These are phyloP conservation scores for Microbotryomycetes sp. DNA, from an alignment of 1,284 basidiomycete genomes.

Conservation along the genomic window DNA sequence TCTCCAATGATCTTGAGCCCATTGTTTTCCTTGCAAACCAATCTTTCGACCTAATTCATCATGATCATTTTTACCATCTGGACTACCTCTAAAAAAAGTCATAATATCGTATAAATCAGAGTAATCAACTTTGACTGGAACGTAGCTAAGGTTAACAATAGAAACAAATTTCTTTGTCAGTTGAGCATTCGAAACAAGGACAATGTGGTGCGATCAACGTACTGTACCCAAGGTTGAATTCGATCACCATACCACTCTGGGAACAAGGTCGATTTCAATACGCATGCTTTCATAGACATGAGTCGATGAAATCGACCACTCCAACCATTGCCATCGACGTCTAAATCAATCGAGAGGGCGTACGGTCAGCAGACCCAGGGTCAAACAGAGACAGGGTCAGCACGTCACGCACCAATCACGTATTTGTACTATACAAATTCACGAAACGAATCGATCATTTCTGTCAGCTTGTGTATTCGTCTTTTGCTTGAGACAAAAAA, in stretches of 20 bases:
- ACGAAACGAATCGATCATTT: not conserved
- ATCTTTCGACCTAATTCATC: conserved; percentile 27
- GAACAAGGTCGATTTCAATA: conserved; percentile 38
- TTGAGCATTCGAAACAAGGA: not conserved
- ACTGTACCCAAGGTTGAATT: conserved; percentile 39
- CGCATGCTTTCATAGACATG: conserved; percentile 37
- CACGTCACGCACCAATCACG: not conserved
- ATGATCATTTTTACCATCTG: conserved; percentile 12
- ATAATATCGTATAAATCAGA: conserved; percentile 49
- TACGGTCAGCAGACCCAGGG: conserved; percentile 6
- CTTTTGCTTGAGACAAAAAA: not conserved
- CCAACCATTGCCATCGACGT: conserved; percentile 39
- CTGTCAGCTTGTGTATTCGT: conserved; percentile 4
- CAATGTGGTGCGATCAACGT: conserved; percentile 2
- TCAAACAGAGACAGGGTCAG: not conserved
- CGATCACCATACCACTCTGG: conserved; percentile 38
- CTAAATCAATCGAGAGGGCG: conserved; percentile 32
- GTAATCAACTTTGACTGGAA: conserved; percentile 42
- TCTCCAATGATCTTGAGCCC: conserved; percentile 31
- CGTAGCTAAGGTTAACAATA: not conserved
- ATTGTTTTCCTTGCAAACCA: conserved; percentile 22
- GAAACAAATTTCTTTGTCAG: not conserved
- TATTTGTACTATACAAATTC: not conserved
- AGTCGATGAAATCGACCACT: conserved; percentile 37
- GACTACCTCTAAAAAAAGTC: conserved; percentile 52